Base-by-base conservation (phyloP, 352 stramenopile genomes). In the Phytophthora brassicae region DNA sequence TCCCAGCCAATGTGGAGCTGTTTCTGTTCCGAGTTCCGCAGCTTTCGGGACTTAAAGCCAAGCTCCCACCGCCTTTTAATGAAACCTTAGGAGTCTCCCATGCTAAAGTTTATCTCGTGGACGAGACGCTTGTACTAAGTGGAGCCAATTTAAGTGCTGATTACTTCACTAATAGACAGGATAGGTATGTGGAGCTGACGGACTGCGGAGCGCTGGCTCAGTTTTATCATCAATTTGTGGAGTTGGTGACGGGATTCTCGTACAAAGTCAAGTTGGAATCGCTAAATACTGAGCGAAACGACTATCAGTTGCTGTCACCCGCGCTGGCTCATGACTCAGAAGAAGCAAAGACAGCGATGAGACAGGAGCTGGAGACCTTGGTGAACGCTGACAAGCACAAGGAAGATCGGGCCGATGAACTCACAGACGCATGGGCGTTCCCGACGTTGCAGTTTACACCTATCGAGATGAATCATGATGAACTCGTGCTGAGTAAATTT, bases 161-260 rank as follows among this genome's bases (percentile, higher is more conserved):
- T 57, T 96, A 96, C 46, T 96, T 96, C 20, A 92, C 84, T 1
- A 87, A 90, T 43, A 60, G 87, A 29, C 84, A 93, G 48, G 87
- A 94, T 52, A 75, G 87, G 19, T 94, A 94, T 64, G 71, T 94
- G 44, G 61, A 92, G 43, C 64, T 94, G 41, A 55, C 68, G 13
- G 35, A 80, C 28, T 89, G 76, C 38, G 60, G 70, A 1, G 70
- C 60, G 3, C 66, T 93, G 2, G 81, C 74, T 7, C 50, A 67
- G 16, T 91, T 90, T 29, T 93, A 94, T 66, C 68, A 93, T 60
- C 64, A 83, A 7, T 89, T 93, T 64, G 81, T 91, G 22, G 41
- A 68, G 35, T 56, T 86, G 35, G 64, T 90, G 1, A 60, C 76
- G 6, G 35, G 58, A 4, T 81, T 78, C 35, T 78, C 78, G 26